These are phyloP conservation scores for Phytopythium sindhum DNA, from an alignment of 352 stramenopile species.

Conservation along the genomic window DNA sequence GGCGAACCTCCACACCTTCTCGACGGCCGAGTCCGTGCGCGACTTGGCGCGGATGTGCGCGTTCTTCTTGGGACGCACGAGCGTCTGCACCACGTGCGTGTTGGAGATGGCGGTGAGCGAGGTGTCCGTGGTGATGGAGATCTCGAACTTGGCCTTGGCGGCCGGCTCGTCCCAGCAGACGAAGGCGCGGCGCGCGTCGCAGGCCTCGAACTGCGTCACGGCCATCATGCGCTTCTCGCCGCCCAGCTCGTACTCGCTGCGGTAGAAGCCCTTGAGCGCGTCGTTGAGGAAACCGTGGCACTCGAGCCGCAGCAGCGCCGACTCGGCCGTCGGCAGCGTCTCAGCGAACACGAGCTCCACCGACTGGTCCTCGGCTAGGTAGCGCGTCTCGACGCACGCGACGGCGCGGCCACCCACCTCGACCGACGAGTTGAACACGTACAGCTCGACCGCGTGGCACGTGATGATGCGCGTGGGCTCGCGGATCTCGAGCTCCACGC, in stretches of 20 bases:
- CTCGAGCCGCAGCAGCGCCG: constrained; percentile 38
- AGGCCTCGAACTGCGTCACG: constrained; percentile 83
- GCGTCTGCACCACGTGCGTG: constrained; percentile 92
- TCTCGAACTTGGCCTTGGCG: constrained; percentile 94
- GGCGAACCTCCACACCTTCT: constrained; percentile 84
- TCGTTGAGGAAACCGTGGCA: constrained; percentile 84
- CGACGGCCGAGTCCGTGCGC: constrained; percentile 25
- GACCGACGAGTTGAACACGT: constrained; percentile 70
- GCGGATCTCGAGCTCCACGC: constrained; percentile 54
- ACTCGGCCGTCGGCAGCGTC: constrained; percentile 26
- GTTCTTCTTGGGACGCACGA: constrained; percentile 54
- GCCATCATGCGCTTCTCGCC: constrained; percentile 93
- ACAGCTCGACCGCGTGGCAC: constrained; percentile 94
- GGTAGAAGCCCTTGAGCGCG: constrained; percentile 97
- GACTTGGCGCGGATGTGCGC: constrained; percentile 46
- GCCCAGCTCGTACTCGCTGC: constrained; percentile 90
- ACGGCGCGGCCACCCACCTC: constrained; percentile 35
- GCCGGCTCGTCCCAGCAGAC: constrained; percentile 98
- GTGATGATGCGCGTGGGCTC: constrained; percentile 78
- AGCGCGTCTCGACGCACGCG: constrained; percentile 51
- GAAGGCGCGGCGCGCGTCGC: constrained; percentile 92
- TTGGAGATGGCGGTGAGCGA: constrained; percentile 94
- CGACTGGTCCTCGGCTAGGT: constrained; percentile 47
- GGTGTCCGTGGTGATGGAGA: constrained; percentile 88
- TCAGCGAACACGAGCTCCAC: constrained; percentile 52